Conservation (phyloP, 768 basidiomycete species). For the Cystobasidium ongulense region DNA sequence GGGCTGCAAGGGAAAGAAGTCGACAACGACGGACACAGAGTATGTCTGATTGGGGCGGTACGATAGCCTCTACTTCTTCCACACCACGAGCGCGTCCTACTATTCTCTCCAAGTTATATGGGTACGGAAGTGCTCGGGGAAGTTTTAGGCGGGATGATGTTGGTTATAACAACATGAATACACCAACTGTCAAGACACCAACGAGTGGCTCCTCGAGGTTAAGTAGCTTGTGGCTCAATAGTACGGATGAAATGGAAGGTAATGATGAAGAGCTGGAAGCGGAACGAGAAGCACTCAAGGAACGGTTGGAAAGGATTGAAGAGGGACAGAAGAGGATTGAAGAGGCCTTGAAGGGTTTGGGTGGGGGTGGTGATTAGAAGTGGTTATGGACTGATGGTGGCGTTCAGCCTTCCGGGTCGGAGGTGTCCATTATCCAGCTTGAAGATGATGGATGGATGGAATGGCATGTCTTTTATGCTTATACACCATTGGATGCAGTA, state of each 20-base stretch:
- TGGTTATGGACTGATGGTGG: too few relatives aligned
- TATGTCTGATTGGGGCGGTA: conserved; percentile 22
- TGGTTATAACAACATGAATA: neutral
- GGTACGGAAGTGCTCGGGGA: neutral
- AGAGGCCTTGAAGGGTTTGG: conserved; percentile 18
- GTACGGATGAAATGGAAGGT: neutral
- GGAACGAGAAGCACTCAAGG: neutral
- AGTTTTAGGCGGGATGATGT: neutral
- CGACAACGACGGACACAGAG: neutral
- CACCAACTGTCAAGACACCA: neutral
- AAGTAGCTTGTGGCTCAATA: neutral
- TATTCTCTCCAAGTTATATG: conserved; percentile 28
- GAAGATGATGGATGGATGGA: too few relatives aligned
- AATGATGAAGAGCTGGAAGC: neutral
- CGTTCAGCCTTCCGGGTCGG: too few relatives aligned
- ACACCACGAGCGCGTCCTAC: conserved; percentile 19
- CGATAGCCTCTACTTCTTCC: neutral
- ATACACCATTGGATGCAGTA: too few relatives aligned
- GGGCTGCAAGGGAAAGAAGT: neutral
- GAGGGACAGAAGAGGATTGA: conserved; percentile 30
- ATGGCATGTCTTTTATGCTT: too few relatives aligned
- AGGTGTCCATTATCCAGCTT: too few relatives aligned
- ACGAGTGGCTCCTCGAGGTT: neutral
- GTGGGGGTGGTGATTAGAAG: conserved; percentile 17
- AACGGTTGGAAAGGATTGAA: conserved; percentile 22